Evolutionary conservation across 2,329 filamentous ascomycete genomes (phyloP).

Genomic region (Colletotrichum melonis): DNA sequence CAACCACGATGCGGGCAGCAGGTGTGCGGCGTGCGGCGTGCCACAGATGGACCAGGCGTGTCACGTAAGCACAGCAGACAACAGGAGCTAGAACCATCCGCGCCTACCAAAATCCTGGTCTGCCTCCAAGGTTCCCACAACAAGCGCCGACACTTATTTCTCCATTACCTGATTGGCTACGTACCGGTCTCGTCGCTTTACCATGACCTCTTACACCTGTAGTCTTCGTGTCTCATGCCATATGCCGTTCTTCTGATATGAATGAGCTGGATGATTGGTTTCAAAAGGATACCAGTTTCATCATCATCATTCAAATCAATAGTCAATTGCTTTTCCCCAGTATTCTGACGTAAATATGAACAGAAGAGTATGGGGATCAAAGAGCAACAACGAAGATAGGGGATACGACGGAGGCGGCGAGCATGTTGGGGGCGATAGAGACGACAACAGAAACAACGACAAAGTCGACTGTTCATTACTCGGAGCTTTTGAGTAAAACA

Average conservation of each 20-base stretch:
- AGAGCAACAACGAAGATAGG: not conserved
- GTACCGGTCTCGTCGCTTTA: too few species aligned
- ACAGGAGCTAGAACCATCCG: not conserved
- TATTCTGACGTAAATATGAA: not conserved
- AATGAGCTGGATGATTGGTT: too few species aligned
- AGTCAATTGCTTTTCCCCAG: not conserved
- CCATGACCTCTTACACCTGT: too few species aligned
- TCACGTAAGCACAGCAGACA: slow-evolving; percentile 28
- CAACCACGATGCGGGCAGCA: not conserved
- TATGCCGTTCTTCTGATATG: too few species aligned
- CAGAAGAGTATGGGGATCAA: not conserved
- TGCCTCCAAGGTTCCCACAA: not conserved
- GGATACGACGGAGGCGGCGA: not conserved
- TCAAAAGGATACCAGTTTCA: too few species aligned
- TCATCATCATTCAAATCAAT: not conserved
- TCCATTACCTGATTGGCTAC: slow-evolving; percentile 15
- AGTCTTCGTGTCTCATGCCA: too few species aligned
- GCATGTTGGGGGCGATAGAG: not conserved
- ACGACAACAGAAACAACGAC: not conserved
- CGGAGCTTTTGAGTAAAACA: not conserved
- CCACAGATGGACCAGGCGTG: not conserved
- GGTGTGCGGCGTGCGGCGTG: not conserved
- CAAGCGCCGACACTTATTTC: slow-evolving; percentile 15
- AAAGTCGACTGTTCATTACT: not conserved
- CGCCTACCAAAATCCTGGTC: not conserved